Percentiles rank a stretch among this genome's conserved stretches.
Conservation (phyloP, 2,329 filamentous ascomycete species). For the Colletotrichum falcatum region DNA sequence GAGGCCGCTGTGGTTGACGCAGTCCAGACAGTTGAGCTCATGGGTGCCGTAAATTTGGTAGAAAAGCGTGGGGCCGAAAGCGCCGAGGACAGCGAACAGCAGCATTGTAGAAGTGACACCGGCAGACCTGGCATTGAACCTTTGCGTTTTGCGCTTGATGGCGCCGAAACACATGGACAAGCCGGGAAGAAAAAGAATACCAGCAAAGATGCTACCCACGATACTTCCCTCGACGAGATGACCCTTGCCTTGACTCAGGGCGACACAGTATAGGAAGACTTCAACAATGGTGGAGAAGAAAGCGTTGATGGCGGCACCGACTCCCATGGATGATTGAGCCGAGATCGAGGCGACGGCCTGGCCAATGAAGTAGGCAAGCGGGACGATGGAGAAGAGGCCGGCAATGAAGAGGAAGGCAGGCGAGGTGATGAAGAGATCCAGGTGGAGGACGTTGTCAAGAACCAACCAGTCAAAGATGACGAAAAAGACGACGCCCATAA, state of each 20-base stretch:
- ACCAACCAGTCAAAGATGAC: constrained; percentile 94
- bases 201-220: constrained; percentile 97
- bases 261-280: constrained; percentile 97
- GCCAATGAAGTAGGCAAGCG: constrained; percentile 97
- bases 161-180: constrained; percentile 99
- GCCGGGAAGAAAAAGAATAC: constrained; percentile 93
- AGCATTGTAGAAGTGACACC: constrained; percentile 98
- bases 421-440: constrained; percentile 81
- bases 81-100: constrained; percentile 93
- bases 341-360: constrained; percentile 99
- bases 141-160: constrained; percentile 96
- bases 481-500: constrained; percentile 93
- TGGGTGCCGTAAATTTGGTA: constrained; percentile 99
- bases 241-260: constrained; percentile 90
- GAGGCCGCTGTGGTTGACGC: constrained; percentile 60
- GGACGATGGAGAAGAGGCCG: constrained; percentile 91
- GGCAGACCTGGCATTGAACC: constrained; percentile 96
- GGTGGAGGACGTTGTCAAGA: constrained; percentile 74
- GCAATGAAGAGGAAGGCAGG: constrained; percentile 88
- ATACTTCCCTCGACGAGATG: constrained; percentile 96
- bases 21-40: constrained; percentile 86
- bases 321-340: constrained; percentile 97
- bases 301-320: constrained; percentile 96
- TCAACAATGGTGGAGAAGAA: constrained; percentile 99
- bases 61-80: constrained; percentile 95